These are phyloP conservation scores for Cytospora piceae DNA, from an alignment of 2,329 filamentous ascomycete species.

Conservation along the genomic window DNA sequence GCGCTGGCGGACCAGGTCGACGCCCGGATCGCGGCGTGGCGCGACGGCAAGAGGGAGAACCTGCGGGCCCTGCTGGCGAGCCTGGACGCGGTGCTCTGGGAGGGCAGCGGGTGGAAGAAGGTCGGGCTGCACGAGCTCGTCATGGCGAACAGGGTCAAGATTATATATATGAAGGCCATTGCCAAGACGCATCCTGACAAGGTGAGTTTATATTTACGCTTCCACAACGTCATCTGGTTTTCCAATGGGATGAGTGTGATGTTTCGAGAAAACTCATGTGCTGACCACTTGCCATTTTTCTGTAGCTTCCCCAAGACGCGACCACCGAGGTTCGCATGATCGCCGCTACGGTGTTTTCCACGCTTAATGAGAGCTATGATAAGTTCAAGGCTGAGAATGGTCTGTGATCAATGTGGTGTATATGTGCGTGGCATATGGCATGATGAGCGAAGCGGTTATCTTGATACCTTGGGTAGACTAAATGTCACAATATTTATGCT, in stretches of 20 bases:
- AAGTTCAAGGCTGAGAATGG: slow-evolving; percentile 73
- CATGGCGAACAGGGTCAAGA: slow-evolving; percentile 92
- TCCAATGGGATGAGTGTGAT: background rate
- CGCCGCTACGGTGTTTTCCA: slow-evolving; percentile 67
- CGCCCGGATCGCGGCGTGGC: slow-evolving; percentile 77
- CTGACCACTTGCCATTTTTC: slow-evolving; percentile 28
- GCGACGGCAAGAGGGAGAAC: slow-evolving; percentile 90
- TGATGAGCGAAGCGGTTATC: slow-evolving; percentile 6
- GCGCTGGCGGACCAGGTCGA: slow-evolving; percentile 86
- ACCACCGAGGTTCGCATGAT: slow-evolving; percentile 69
- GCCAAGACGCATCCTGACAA: slow-evolving; percentile 98
- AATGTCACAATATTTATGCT: slow-evolving; percentile 18
- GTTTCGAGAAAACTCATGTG: slow-evolving; percentile 1
- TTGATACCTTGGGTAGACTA: slow-evolving; percentile 29
- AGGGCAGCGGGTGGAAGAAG: slow-evolving; percentile 93
- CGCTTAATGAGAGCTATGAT: slow-evolving; percentile 74
- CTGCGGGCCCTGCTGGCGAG: slow-evolving; percentile 84
- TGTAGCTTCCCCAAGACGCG: slow-evolving; percentile 65
- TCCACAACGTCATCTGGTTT: slow-evolving; percentile 16
- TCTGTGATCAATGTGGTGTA: slow-evolving; percentile 46
- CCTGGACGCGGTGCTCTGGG: slow-evolving; percentile 88
- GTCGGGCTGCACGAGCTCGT: slow-evolving; percentile 92
- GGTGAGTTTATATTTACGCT: slow-evolving; percentile 58
- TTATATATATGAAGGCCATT: slow-evolving; percentile 99
- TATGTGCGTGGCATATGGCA: background rate